Conservation (phyloP, 2,329 filamentous ascomycete genomes). For the Penicillium sp. region DNA sequence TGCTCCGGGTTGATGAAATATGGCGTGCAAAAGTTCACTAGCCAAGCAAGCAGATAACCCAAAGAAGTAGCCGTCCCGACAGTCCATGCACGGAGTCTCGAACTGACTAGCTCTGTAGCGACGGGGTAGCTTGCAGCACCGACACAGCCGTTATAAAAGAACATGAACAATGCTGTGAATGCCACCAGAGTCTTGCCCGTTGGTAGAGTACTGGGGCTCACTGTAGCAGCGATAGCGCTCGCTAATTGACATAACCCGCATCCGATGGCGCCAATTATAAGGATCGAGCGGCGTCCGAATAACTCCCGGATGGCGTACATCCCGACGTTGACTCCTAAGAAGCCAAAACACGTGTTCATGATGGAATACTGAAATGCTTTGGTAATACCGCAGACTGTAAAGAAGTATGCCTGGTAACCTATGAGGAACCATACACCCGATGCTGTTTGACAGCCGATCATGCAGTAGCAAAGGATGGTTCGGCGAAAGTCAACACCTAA, state of each 20-base stretch:
- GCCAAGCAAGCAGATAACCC: conserved; percentile 38
- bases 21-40: conserved; percentile 38
- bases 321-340: conserved; percentile 51
- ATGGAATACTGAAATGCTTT: conserved; percentile 53
- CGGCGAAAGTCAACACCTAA: conserved; percentile 49
- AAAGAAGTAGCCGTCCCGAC: conserved; percentile 35
- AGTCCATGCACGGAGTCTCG: conserved; percentile 36
- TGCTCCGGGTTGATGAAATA: conserved; percentile 43
- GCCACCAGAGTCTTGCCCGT: conserved; percentile 31
- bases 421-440: conserved; percentile 54
- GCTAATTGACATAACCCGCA: conserved; percentile 50
- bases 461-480: conserved; percentile 52
- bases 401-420: conserved; percentile 53
- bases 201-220: conserved; percentile 11
- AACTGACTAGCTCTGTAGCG: conserved; percentile 27
- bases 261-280: conserved; percentile 48
- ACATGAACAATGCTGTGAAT: conserved; percentile 38
- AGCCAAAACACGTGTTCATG: conserved; percentile 52
- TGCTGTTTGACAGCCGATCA: conserved; percentile 49
- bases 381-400: conserved; percentile 45
- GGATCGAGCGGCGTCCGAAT: conserved; percentile 49
- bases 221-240: conserved; percentile 42
- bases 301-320: conserved; percentile 52
- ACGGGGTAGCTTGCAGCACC: conserved; percentile 35
- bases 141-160: conserved; percentile 36